These are phyloP conservation scores for Penicillium psychrofluorescens DNA, from an alignment of 495 filamentous ascomycete species.

Conservation along the genomic window DNA sequence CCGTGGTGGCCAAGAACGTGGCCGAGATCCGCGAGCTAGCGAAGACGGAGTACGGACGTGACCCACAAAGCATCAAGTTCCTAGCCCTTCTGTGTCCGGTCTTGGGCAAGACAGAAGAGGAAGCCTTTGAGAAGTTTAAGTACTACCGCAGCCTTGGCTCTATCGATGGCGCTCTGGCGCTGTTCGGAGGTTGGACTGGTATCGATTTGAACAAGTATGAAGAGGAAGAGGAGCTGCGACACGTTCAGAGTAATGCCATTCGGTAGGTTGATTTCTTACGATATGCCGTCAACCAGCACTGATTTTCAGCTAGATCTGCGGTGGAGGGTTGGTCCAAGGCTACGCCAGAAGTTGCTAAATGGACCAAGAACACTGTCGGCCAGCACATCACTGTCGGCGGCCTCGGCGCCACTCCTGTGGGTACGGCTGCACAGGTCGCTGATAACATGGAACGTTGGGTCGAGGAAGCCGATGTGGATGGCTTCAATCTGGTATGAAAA, in stretches of 20 bases:
- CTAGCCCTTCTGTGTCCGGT: conserved; percentile 45
- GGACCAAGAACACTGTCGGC: conserved; percentile 57
- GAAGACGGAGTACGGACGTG: conserved; percentile 33
- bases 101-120: conserved; percentile 46
- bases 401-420: conserved; percentile 45
- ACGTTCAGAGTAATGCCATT: conserved; percentile 59
- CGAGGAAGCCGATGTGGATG: conserved; percentile 54
- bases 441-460: conserved; percentile 57
- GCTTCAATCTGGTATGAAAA: conserved; percentile 48
- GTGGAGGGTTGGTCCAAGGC: conserved; percentile 43
- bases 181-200: conserved; percentile 54
- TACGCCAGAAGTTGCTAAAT: conserved; percentile 42
- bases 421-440: conserved; percentile 50
- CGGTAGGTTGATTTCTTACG: conserved; percentile 23
- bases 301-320: conserved; percentile 23
- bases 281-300: too few species aligned
- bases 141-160: conserved; percentile 41
- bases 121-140: conserved; percentile 45
- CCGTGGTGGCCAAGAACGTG: conserved; percentile 40
- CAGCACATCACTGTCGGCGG: conserved; percentile 59
- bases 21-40: conserved; percentile 44
- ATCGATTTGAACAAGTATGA: conserved; percentile 45
- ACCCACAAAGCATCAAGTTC: conserved; percentile 46
- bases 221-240: conserved; percentile 48
- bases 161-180: conserved; percentile 47